A percentile compares a stretch with the other conserved stretches of the same genome.
phyloP scores from a whole-genome alignment of 495 filamentous ascomycete species.

The Penicillium chermesinum region DNA sequence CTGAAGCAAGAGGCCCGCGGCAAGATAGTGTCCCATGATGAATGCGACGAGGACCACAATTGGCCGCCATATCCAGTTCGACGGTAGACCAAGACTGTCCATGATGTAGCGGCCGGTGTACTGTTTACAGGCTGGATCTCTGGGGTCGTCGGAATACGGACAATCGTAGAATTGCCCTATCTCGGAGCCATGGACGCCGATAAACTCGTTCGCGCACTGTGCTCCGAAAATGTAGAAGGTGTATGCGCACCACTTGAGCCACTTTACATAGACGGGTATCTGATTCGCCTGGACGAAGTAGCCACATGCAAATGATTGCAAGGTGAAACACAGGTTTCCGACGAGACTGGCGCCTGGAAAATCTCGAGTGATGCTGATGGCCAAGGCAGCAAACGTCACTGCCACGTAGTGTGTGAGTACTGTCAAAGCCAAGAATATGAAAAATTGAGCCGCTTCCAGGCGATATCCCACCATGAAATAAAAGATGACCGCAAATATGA shows the following conservation, averaged over 20 bases:
- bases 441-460: conserved; percentile 52
- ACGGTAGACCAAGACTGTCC: conserved; percentile 56
- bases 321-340: conserved; percentile 62
- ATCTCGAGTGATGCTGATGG: conserved; percentile 54
- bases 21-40: conserved; percentile 49
- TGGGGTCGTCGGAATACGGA: conserved; percentile 49
- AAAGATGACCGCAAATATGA: conserved; percentile 61
- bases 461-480: conserved; percentile 76
- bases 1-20: conserved; percentile 51
- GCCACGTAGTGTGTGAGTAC: conserved; percentile 63
- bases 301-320: conserved; percentile 66
- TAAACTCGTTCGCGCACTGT: conserved; percentile 63
- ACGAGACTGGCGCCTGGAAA: conserved; percentile 60
- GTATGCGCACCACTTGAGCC: conserved; percentile 57
- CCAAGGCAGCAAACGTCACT: conserved; percentile 55
- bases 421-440: conserved; percentile 60
- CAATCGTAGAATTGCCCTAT: conserved; percentile 60
- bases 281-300: conserved; percentile 67
- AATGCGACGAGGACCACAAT: conserved; percentile 57
- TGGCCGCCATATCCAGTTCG: conserved; percentile 57
- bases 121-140: conserved; percentile 56
- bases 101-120: conserved; percentile 66
- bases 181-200: conserved; percentile 34
- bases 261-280: conserved; percentile 68
- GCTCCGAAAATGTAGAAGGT: conserved; percentile 66